Conservation (phyloP, 2,329 filamentous ascomycete genomes). For the Ceratocystis huliohia region DNA sequence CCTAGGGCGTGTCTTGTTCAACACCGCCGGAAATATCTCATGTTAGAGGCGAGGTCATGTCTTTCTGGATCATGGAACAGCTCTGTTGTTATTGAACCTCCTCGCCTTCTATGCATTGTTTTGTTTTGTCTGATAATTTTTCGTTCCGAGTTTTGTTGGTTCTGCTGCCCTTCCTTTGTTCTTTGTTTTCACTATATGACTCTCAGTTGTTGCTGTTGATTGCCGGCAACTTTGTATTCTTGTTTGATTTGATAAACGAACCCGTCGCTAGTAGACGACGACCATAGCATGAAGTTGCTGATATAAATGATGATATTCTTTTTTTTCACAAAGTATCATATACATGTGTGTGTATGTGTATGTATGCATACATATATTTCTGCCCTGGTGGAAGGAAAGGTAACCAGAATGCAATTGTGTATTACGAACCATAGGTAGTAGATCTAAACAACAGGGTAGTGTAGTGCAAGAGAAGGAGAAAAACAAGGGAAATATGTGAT, state of each 20-base stretch:
- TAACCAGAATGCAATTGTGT: neutral
- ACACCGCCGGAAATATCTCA: constrained; percentile 2
- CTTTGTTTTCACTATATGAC: constrained; percentile 18
- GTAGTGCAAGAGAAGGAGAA: neutral
- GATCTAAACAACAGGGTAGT: neutral
- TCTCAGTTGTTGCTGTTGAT: constrained; percentile 14
- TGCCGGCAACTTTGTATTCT: neutral
- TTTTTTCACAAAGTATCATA: neutral
- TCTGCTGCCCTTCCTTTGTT: constrained; percentile 9
- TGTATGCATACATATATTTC: neutral
- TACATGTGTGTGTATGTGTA: neutral
- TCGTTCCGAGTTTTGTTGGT: neutral
- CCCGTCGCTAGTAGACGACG: neutral
- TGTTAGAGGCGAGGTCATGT: constrained; percentile 10
- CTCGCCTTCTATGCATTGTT: neutral
- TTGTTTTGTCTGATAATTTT: constrained; percentile 2
- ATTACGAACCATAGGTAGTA: neutral
- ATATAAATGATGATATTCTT: neutral
- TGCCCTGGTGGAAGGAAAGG: neutral
- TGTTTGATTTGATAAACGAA: constrained; percentile 1
- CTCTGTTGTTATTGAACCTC: constrained; percentile 5
- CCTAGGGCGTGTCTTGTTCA: constrained; percentile 8
- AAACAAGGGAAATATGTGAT: neutral
- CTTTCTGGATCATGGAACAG: neutral
- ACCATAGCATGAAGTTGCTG: neutral